Conservation (phyloP, 75 land plant species). For the Pinus taeda region DNA sequence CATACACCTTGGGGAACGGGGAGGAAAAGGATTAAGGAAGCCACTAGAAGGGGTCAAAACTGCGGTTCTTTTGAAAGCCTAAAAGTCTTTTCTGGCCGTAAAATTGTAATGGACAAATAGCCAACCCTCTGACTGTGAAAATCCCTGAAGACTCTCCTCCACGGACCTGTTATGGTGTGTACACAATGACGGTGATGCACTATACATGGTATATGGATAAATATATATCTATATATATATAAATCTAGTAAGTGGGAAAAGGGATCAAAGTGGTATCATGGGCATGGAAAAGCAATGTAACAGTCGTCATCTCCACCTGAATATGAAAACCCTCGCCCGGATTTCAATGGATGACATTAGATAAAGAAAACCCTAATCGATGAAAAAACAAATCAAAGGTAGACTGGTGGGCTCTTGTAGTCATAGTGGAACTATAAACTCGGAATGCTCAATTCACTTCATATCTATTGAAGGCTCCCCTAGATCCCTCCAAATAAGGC, state of each 20-base stretch:
- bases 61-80: too few species aligned
- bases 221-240: too few species aligned
- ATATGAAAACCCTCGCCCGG: background rate
- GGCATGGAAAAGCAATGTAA: background rate
- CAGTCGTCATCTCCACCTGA: conserved; percentile 4
- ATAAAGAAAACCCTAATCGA: background rate
- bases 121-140: background rate
- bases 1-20: too few species aligned
- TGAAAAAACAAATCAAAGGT: background rate
- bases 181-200: background rate
- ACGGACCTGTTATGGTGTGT: background rate
- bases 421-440: too few species aligned
- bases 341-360: background rate
- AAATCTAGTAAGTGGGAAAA: too few species aligned
- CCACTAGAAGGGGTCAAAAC: too few species aligned
- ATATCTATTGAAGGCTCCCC: background rate
- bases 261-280: too few species aligned
- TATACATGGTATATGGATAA: background rate
- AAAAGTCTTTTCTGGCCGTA: too few species aligned
- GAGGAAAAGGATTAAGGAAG: too few species aligned
- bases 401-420: too few species aligned
- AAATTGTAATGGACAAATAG: background rate
- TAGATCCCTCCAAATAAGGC: background rate
- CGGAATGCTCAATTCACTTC: background rate
- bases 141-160: background rate